Evolutionary conservation across 768 basidiomycete genomes (phyloP).

Genomic region (Boletus rufocinnamomeus): DNA sequence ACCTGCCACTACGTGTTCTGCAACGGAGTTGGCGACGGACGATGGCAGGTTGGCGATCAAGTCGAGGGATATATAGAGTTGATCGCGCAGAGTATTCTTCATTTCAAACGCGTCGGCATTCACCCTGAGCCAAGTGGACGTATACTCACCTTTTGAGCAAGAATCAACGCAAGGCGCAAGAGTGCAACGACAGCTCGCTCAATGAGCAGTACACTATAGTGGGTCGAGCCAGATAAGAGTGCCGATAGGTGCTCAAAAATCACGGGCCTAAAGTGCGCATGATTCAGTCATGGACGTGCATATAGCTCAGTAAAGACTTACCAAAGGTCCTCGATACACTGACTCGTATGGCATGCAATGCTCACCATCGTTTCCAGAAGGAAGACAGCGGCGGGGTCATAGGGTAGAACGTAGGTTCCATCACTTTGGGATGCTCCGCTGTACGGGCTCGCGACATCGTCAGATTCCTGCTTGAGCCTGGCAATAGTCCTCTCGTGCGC

Average conservation of each 20-base stretch:
- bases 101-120: conserved; percentile 5
- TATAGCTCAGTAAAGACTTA: conserved; percentile 36
- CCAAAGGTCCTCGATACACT: conserved; percentile 89
- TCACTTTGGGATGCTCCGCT: conserved; percentile 41
- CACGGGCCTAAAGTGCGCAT: conserved; percentile 66
- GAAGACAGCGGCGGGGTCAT: conserved; percentile 95
- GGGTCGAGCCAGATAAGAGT: conserved; percentile 70
- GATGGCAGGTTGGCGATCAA: conserved; percentile 80
- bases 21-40: conserved; percentile 75
- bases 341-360: conserved; percentile 73
- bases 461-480: conserved; percentile 66
- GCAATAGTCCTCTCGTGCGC: conserved; percentile 90
- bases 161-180: conserved; percentile 77
- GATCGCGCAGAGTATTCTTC: conserved; percentile 84
- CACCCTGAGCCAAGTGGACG: not conserved
- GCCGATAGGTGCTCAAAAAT: conserved; percentile 91
- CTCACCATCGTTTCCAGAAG: conserved; percentile 94
- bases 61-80: conserved; percentile 93
- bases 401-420: conserved; percentile 64
- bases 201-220: conserved; percentile 88
- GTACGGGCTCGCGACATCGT: conserved; percentile 49
- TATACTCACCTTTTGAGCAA: conserved; percentile 70
- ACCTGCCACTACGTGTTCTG: conserved; percentile 89
- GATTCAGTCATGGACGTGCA: conserved; percentile 3
- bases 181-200: conserved; percentile 93